Evolutionary conservation across 2,329 filamentous ascomycete genomes (phyloP), one percentile per base, ranked within the genome.

Genomic region (Alternaria triticina): DNA sequence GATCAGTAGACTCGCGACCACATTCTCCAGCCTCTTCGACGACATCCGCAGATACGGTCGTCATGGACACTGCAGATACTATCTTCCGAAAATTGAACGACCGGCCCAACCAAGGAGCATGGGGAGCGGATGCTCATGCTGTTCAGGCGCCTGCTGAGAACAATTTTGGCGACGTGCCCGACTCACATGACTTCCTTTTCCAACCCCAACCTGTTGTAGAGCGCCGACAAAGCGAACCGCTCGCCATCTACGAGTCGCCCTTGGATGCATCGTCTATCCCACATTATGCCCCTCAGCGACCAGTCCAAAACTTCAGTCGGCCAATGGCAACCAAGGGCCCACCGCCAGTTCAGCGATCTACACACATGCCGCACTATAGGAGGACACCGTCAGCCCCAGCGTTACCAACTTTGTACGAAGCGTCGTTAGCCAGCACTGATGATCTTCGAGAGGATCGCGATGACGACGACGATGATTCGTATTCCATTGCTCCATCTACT

Each of bases 371-470:
- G 40, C 59, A 64, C 10, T 71, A 67, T 50, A 68, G 62, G 50
- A 59, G 62, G 44, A 65, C 54, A 22, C 65, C 61, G n/a, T 63
- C 61, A 27, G 58, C 62, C 12, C 65, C 73, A n/a, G 67, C 67
- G 43, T 58, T 79, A 20, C 75, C 76, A 7, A 78, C 75, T 10
- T 52, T 79, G 5, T 78, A 79, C 59, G 76, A 79, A 57, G 70
- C 66, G 3, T 77, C 74, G 9, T 65, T 76, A 13, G 67, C 72
- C 23, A 74, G 72, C 43, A 71, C 66, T n/a, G 72, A 75, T 36
- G 63, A 45, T 40, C 54, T 56, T 30, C 20, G 15, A 46, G 36
- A 55, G 17, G 52, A 56, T 25, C 20, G 59, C 10, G 67, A 70
- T 44, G 46, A 69, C 5, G 25, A 55, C 20, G 70, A 74, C 47